These are phyloP conservation scores for Candolleomyces eurysporus DNA, from an alignment of 768 basidiomycete genomes.

Conservation along the genomic window DNA sequence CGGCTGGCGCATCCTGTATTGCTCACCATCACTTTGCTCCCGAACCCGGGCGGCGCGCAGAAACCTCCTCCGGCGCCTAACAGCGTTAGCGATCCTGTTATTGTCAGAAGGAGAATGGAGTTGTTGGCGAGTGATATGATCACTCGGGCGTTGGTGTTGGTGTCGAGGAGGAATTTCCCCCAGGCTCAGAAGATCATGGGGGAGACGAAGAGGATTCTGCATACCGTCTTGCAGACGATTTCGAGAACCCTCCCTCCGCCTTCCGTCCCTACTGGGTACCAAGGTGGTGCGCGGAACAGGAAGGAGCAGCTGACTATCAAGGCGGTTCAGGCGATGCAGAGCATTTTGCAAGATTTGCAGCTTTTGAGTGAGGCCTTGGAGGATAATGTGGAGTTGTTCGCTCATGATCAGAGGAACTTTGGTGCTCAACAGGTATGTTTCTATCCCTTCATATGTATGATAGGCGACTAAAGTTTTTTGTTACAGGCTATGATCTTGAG, in stretches of 20 bases:
- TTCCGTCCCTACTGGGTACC: not conserved
- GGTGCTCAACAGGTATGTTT: constrained; percentile 89
- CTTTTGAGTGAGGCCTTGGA: constrained; percentile 83
- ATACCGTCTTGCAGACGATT: constrained; percentile 85
- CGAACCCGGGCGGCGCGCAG: constrained; percentile 35
- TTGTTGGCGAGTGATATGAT: constrained; percentile 97
- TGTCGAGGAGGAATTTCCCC: constrained; percentile 84
- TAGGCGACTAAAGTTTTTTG: not conserved
- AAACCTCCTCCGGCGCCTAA: constrained; percentile 39
- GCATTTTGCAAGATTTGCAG: constrained; percentile 86
- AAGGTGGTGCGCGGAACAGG: constrained; percentile 58
- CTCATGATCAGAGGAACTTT: constrained; percentile 91
- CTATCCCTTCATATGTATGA: not conserved
- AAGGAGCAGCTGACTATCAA: constrained; percentile 73
- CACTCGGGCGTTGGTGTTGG: constrained; percentile 87
- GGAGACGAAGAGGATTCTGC: constrained; percentile 90
- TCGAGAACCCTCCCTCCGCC: constrained; percentile 69
- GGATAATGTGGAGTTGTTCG: constrained; percentile 89
- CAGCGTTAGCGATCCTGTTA: constrained; percentile 73
- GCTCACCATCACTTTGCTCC: constrained; percentile 90
- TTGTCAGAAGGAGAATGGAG: constrained; percentile 95
- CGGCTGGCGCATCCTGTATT: constrained; percentile 90
- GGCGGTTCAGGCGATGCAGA: constrained; percentile 79
- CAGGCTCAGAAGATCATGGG: constrained; percentile 89
- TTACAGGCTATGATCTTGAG: constrained; percentile 90